These are phyloP conservation scores for Pseudogymnoascus sp. DNA, from an alignment of 2,329 filamentous ascomycete genomes.

Conservation along the genomic window DNA sequence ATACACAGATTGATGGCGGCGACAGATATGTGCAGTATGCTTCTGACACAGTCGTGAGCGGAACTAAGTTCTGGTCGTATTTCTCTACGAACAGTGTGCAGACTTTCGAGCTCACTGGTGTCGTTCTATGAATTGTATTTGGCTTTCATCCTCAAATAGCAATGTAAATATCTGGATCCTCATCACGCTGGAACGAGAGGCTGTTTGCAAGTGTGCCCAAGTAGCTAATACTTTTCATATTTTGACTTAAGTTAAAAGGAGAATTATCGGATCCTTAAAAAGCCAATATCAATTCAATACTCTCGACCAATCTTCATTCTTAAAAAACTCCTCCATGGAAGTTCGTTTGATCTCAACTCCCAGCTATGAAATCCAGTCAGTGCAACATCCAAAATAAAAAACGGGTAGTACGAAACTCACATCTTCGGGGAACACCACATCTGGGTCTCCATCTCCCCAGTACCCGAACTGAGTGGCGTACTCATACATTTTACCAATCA, in stretches of 20 bases:
- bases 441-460: constrained; percentile 25
- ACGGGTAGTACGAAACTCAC: constrained; percentile 10
- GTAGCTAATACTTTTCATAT: not conserved
- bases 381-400: not conserved
- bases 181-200: no score
- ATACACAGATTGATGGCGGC: constrained; percentile 31
- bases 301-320: constrained; percentile 20
- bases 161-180: not conserved
- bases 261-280: not conserved
- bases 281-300: constrained; percentile 8
- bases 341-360: constrained; percentile 15
- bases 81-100: constrained; percentile 31
- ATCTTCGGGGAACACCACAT: constrained; percentile 24
- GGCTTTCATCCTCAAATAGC: not conserved
- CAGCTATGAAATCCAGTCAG: constrained; percentile 12
- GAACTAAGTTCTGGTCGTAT: constrained; percentile 32
- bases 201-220: not conserved
- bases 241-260: not conserved
- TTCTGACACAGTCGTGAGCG: constrained; percentile 28
- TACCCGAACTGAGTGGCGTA: constrained; percentile 29
- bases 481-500: constrained; percentile 24
- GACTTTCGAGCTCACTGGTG: constrained; percentile 31
- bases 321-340: constrained; percentile 18
- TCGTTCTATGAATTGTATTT: not conserved
- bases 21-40: constrained; percentile 28